Percentiles rank a stretch among this genome's conserved stretches.
Conservation (phyloP, 2,329 filamentous ascomycete genomes). For the Stemphylium lycopersici region DNA sequence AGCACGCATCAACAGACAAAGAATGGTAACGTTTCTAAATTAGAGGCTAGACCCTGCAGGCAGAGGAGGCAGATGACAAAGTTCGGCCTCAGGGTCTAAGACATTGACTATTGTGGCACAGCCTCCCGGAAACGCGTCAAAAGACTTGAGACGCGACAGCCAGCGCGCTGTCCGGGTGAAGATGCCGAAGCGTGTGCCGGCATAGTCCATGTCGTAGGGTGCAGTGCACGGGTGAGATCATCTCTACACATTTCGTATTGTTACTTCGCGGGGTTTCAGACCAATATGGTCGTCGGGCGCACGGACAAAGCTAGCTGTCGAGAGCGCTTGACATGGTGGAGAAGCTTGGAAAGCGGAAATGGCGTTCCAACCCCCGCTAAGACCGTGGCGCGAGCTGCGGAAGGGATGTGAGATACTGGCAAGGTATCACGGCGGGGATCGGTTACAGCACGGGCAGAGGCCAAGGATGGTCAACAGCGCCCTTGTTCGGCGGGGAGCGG, state of each 20-base stretch:
- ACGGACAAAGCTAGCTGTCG: slow-evolving; percentile 7
- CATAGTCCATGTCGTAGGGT: neutral
- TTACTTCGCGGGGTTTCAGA: slow-evolving; percentile 11
- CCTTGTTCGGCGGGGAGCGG: slow-evolving; percentile 42
- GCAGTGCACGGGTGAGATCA: neutral
- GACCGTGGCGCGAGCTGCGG: slow-evolving; percentile 41
- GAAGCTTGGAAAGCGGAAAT: slow-evolving; percentile 27
- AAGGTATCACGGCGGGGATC: slow-evolving; percentile 44
- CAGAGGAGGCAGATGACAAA: slow-evolving; percentile 39
- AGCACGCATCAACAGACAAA: slow-evolving; percentile 12
- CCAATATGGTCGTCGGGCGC: slow-evolving; percentile 8
- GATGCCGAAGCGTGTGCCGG: slow-evolving; percentile 7
- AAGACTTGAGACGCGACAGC: slow-evolving; percentile 13
- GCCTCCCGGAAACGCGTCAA: slow-evolving; percentile 34
- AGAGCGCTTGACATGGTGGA: slow-evolving; percentile 20
- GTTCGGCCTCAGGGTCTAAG: slow-evolving; percentile 38
- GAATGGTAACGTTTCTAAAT: slow-evolving; percentile 18
- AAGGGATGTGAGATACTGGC: slow-evolving; percentile 46
- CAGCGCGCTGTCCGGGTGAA: neutral
- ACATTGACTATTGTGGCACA: slow-evolving; percentile 41
- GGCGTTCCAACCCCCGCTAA: slow-evolving; percentile 42
- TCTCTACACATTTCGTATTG: neutral
- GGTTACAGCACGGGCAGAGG: slow-evolving; percentile 38
- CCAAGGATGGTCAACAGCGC: slow-evolving; percentile 27
- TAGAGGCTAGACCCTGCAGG: slow-evolving; percentile 40